These are phyloP conservation scores for Phytophthora quininea DNA, from an alignment of 352 stramenopile species.

Conservation along the genomic window DNA sequence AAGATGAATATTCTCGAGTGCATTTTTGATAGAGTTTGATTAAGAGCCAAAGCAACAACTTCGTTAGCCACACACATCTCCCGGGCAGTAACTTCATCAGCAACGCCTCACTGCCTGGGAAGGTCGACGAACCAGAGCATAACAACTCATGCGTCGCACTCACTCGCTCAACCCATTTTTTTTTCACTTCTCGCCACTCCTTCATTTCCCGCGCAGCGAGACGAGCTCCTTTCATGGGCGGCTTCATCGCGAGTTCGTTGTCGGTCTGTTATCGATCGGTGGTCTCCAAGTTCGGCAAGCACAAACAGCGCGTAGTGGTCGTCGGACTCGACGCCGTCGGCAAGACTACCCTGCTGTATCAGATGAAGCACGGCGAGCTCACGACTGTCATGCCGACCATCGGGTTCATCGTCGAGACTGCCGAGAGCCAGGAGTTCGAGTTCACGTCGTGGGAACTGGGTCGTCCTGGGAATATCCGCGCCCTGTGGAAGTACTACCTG, in stretches of 20 bases:
- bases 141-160: too few species aligned
- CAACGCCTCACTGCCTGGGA: too few species aligned
- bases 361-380: slow-evolving; percentile 65
- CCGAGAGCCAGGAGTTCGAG: slow-evolving; percentile 49
- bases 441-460: slow-evolving; percentile 81
- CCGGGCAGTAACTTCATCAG: too few species aligned
- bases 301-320: slow-evolving; percentile 61
- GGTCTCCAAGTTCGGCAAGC: neutral
- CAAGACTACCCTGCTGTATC: slow-evolving; percentile 95
- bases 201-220: neutral
- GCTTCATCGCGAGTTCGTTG: neutral
- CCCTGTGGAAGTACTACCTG: slow-evolving; percentile 66
- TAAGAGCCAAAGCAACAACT: too few species aligned
- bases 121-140: too few species aligned
- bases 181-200: too few species aligned
- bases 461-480: slow-evolving; percentile 14
- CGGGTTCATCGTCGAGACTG: slow-evolving; percentile 73
- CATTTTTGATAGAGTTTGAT: neutral
- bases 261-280: neutral
- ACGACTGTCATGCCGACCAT: slow-evolving; percentile 71
- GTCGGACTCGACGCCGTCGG: slow-evolving; percentile 90
- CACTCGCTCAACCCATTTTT: too few species aligned
- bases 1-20: neutral
- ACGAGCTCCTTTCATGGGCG: neutral
- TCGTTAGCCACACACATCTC: too few species aligned